A percentile compares a stretch with the other conserved stretches of the same genome.
Conservation (phyloP, 768 basidiomycete species). For the Tricholoma bakamatsutake region DNA sequence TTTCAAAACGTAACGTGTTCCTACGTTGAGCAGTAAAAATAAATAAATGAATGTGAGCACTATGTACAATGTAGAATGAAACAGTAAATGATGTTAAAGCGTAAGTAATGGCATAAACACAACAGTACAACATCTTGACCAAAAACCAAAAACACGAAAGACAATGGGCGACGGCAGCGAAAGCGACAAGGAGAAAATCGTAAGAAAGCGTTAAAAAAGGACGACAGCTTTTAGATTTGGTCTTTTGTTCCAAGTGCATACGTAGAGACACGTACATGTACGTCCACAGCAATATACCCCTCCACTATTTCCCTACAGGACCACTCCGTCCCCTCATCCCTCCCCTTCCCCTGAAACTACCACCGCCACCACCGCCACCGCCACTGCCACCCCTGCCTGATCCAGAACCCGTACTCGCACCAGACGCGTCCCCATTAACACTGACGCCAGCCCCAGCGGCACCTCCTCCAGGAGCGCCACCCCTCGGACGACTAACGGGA, state of each 20-base stretch:
- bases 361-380: constrained; percentile 24
- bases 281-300: not conserved
- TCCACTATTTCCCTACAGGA: constrained; percentile 12
- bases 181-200: not conserved
- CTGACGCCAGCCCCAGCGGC: not conserved
- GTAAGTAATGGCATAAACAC: not conserved
- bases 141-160: not conserved
- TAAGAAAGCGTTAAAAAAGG: not conserved
- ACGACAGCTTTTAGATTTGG: not conserved
- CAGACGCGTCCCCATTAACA: constrained; percentile 46
- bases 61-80: not conserved
- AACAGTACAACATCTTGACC: not conserved
- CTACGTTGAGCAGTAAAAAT: not conserved
- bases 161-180: not conserved
- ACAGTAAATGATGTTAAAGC: not conserved
- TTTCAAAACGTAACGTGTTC: not conserved
- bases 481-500: constrained; percentile 53
- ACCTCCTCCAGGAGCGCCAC: constrained; percentile 39
- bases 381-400: constrained; percentile 18
- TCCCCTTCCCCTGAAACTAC: constrained; percentile 19
- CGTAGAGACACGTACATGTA: not conserved
- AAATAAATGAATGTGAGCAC: not conserved
- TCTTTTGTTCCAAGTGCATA: not conserved
- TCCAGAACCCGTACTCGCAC: constrained; percentile 36
- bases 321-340: constrained; percentile 16